phyloP scores from a whole-genome alignment of 345 rosid species.

The Atalantia buxifolia region DNA sequence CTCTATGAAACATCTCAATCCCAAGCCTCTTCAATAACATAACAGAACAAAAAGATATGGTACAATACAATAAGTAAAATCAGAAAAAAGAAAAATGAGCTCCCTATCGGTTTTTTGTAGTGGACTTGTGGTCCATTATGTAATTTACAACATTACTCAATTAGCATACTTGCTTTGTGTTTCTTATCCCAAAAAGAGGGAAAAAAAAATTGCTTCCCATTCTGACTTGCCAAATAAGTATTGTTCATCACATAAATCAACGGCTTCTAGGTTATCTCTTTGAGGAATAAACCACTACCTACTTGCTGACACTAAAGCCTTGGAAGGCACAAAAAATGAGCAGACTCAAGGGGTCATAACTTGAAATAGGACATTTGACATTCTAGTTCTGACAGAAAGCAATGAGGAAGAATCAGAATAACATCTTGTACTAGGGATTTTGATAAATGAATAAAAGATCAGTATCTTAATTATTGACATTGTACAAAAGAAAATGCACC shows the following conservation, averaged over 20 bases:
- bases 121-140: neutral
- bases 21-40: neutral
- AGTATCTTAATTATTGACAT: neutral
- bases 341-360: neutral
- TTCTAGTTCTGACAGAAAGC: neutral
- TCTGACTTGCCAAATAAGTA: neutral
- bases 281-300: no score
- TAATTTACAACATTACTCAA: neutral
- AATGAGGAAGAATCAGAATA: neutral
- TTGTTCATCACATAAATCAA: neutral
- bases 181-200: no score
- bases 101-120: neutral
- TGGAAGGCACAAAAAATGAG: neutral
- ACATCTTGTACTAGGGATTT: neutral
- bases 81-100: neutral
- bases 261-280: neutral
- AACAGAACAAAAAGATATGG: neutral
- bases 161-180: neutral
- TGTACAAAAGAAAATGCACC: neutral
- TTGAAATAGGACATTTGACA: no score
- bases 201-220: neutral
- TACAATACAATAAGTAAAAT: neutral
- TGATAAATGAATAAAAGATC: neutral
- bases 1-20: neutral
- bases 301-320: neutral